Conservation (phyloP, 176 grass and related monocot genomes). For the Triticum timopheevii region DNA sequence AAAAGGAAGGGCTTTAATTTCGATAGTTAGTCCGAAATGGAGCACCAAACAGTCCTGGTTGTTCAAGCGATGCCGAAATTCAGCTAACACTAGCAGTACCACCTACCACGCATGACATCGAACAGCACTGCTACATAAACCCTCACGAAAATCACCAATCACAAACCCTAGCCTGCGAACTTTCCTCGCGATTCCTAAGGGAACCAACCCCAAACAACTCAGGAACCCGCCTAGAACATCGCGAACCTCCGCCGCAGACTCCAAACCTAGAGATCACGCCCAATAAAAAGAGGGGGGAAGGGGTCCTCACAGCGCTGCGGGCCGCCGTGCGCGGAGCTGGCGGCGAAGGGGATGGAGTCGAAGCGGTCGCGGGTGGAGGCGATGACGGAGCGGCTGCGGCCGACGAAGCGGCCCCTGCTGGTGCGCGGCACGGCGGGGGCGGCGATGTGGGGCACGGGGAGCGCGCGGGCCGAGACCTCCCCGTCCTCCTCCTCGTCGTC, state of each 20-base stretch:
- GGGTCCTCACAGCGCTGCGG: conserved; percentile 53
- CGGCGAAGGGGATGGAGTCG: conserved; percentile 24
- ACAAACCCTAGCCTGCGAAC: background rate
- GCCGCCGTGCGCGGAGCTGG: conserved; percentile 4
- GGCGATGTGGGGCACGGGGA: conserved; percentile 52
- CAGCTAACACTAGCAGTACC: background rate
- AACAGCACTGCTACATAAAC: background rate
- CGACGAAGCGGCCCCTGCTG: conserved; percentile 35
- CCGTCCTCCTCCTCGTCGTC: conserved; percentile 44
- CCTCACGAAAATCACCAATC: conserved; percentile 1
- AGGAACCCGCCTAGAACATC: background rate
- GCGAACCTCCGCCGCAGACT: background rate
- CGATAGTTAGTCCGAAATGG: background rate
- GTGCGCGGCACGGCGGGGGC: conserved; percentile 29
- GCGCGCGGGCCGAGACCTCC: conserved; percentile 15
- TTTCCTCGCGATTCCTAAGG: background rate
- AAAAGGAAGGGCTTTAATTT: background rate
- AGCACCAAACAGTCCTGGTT: background rate
- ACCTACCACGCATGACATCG: background rate
- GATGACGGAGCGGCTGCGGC: conserved; percentile 41
- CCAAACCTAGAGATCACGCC: background rate
- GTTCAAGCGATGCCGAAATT: background rate
- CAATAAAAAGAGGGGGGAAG: background rate
- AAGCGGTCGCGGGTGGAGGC: conserved; percentile 37
- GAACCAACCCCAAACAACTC: background rate